These are phyloP conservation scores for Hypsizygus marmoreus DNA, from an alignment of 768 basidiomycete genomes.

Conservation along the genomic window DNA sequence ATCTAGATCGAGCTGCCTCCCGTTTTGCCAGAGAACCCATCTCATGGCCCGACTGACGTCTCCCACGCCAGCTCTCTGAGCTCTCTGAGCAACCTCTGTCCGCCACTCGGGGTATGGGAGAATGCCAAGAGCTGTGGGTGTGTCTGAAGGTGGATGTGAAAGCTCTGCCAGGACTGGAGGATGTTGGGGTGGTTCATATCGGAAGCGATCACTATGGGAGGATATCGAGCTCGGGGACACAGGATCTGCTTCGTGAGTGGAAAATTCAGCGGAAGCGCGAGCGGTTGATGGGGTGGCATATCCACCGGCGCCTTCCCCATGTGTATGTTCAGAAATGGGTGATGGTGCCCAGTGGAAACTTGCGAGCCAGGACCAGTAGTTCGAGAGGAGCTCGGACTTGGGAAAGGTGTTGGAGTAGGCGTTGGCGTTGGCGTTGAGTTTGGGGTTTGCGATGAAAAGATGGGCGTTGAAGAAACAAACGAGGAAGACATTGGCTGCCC, in stretches of 20 bases:
- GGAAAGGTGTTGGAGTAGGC: conserved; percentile 27
- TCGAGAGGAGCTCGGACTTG: conserved; percentile 21
- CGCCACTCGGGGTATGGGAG: conserved; percentile 75
- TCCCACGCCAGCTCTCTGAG: conserved; percentile 59
- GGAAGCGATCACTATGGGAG: conserved; percentile 9
- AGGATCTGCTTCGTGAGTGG: neutral
- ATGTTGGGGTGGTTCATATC: conserved; percentile 14
- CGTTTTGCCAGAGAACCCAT: conserved; percentile 35
- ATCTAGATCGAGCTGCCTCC: conserved; percentile 17
- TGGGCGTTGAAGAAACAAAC: conserved; percentile 35
- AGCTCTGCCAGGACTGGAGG: conserved; percentile 17
- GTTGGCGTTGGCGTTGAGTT: conserved; percentile 24
- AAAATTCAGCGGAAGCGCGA: neutral
- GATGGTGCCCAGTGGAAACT: conserved; percentile 8
- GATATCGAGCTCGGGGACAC: conserved; percentile 9
- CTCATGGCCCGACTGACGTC: conserved; percentile 58
- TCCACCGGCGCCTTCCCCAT: neutral
- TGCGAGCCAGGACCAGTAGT: neutral
- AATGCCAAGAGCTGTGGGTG: conserved; percentile 32
- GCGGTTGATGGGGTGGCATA: neutral
- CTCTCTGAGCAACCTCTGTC: conserved; percentile 45
- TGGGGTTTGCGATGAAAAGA: conserved; percentile 13
- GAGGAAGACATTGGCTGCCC: conserved; percentile 37
- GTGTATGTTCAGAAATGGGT: conserved; percentile 6
- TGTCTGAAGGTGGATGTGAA: conserved; percentile 13